Conservation (phyloP, 352 stramenopile species). For the Globisporangium radiosum region DNA sequence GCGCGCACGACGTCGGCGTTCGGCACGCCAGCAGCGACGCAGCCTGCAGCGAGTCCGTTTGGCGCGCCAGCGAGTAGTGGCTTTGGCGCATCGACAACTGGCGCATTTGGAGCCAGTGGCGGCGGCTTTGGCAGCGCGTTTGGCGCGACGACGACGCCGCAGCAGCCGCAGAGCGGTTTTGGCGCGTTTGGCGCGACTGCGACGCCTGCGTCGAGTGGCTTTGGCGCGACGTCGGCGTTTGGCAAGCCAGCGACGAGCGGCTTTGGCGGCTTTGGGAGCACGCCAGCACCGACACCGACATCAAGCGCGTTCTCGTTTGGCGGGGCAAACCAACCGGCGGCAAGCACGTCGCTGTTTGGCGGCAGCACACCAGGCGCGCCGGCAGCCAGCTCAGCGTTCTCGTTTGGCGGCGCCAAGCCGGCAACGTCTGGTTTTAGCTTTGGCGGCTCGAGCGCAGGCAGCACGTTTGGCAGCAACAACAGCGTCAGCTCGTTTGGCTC, state of each 20-base stretch:
- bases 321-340: conserved; percentile 21
- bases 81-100: conserved; percentile 29
- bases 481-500: conserved; percentile 26
- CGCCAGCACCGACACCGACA: conserved; percentile 28
- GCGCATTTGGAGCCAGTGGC: conserved; percentile 18
- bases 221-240: conserved; percentile 35
- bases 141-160: too few species aligned
- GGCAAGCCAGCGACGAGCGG: conserved; percentile 33
- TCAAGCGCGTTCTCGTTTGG: conserved; percentile 48
- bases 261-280: conserved; percentile 47
- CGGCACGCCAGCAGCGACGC: neutral
- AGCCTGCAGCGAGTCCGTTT: neutral
- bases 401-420: conserved; percentile 34
- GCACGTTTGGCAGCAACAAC: conserved; percentile 27
- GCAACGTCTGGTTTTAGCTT: conserved; percentile 36
- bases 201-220: neutral
- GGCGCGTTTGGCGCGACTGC: conserved; percentile 31
- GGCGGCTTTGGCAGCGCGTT: conserved; percentile 15
- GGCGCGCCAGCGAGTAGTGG: conserved; percentile 23
- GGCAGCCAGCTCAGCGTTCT: conserved; percentile 25
- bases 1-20: conserved; percentile 6
- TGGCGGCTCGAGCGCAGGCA: conserved; percentile 20
- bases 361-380: conserved; percentile 18
- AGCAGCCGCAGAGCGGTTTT: conserved; percentile 25
- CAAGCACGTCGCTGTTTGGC: conserved; percentile 38